These are phyloP conservation scores for Nakaseomyces bracarensis DNA, from an alignment of 1,139 yeast genomes.

Conservation along the genomic window DNA sequence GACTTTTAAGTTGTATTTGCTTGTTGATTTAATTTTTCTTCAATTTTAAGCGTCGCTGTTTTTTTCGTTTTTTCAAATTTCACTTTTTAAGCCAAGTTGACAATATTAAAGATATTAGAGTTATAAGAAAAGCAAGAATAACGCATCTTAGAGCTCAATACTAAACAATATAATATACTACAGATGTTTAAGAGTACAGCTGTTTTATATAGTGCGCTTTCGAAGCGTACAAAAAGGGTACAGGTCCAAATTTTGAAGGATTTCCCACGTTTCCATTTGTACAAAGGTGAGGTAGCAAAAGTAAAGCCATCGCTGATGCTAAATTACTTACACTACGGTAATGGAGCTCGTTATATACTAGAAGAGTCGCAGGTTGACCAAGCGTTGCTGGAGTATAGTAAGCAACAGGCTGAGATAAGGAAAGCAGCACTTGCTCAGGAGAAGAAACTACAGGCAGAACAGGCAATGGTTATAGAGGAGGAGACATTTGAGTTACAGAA, in stretches of 20 bases:
- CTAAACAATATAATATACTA: background rate
- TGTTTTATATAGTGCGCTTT: slow-evolving; percentile 28
- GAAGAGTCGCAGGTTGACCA: slow-evolving; percentile 12
- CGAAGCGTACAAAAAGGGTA: slow-evolving; percentile 42
- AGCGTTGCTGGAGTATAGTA: background rate
- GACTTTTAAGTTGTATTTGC: no score
- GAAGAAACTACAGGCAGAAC: background rate
- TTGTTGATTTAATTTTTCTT: no score
- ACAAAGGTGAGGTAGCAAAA: slow-evolving; percentile 65
- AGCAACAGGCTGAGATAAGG: slow-evolving; percentile 4
- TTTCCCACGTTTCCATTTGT: slow-evolving; percentile 45
- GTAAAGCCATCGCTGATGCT: slow-evolving; percentile 85
- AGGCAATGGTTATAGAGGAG: background rate
- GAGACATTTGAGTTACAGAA: slow-evolving; percentile 1
- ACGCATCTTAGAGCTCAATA: no score
- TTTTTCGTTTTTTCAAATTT: no score
- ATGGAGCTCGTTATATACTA: slow-evolving; percentile 65
- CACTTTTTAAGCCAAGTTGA: no score
- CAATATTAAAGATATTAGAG: no score
- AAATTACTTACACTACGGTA: slow-evolving; percentile 58
- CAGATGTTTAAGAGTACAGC: slow-evolving; percentile 23
- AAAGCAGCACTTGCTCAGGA: slow-evolving; percentile 1
- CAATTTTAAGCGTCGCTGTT: no score
- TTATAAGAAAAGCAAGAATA: no score
- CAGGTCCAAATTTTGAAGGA: slow-evolving; percentile 67